These are phyloP conservation scores for Prunus persica DNA, from an alignment of 306 rosid species.

Conservation along the genomic window DNA sequence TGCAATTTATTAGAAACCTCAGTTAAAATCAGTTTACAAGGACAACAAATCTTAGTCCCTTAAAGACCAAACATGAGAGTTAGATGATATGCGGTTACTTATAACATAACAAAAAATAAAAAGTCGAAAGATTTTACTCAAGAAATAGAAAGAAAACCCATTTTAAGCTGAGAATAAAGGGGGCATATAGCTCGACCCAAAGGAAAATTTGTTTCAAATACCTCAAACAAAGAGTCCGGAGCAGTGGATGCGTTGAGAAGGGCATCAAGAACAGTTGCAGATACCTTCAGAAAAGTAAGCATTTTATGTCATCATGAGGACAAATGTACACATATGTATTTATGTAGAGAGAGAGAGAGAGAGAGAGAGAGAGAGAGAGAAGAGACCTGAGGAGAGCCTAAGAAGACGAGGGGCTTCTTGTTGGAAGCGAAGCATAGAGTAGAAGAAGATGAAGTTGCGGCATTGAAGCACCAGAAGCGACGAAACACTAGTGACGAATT, in stretches of 20 bases:
- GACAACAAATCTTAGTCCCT: neutral
- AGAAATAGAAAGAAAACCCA: neutral
- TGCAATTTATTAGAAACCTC: neutral
- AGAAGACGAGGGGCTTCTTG: conserved; percentile 65
- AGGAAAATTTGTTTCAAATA: neutral
- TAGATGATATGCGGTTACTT: too few relatives aligned
- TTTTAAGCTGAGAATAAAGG: neutral
- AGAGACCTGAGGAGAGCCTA: conserved; percentile 80
- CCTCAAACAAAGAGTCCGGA: conserved; percentile 64
- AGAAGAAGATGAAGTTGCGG: conserved; percentile 34
- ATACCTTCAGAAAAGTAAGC: conserved; percentile 40
- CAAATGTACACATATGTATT: neutral
- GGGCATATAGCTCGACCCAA: too few relatives aligned
- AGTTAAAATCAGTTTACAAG: neutral
- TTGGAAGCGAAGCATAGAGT: conserved; percentile 18
- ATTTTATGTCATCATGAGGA: neutral
- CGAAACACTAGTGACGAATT: conserved; percentile 56
- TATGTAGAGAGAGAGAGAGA: neutral
- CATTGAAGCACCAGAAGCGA: conserved; percentile 50
- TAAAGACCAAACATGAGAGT: neutral
- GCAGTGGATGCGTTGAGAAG: conserved; percentile 60
- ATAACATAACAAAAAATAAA: neutral
- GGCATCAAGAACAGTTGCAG: conserved; percentile 70
- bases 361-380: neutral
- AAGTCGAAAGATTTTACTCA: neutral